Percentiles rank a stretch among this genome's conserved stretches.
Evolutionary conservation across 2,329 filamentous ascomycete genomes (phyloP).

Genomic region (Westerdykella sp.): DNA sequence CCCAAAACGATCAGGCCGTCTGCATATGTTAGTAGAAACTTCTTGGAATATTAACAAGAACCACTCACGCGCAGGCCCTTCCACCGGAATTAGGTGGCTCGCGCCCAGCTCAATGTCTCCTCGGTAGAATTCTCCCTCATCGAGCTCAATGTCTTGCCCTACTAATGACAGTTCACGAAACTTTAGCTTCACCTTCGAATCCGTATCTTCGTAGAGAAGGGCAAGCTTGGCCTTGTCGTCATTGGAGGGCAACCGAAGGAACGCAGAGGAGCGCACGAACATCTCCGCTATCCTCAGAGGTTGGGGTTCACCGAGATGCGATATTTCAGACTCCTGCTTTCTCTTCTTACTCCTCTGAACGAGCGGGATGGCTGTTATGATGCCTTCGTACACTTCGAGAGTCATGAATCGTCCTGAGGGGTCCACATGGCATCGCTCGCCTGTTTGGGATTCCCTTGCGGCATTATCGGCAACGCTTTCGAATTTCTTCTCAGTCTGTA

Average conservation of each 20-base stretch:
- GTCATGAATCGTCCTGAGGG: constrained; percentile 65
- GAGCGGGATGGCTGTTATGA: constrained; percentile 59
- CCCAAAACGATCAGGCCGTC: constrained; percentile 44
- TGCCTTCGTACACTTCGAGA: constrained; percentile 62
- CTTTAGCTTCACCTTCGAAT: constrained; percentile 50
- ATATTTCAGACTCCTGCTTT: constrained; percentile 44
- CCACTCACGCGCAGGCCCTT: constrained; percentile 46
- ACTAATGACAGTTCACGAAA: constrained; percentile 51
- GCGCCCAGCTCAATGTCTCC: constrained; percentile 55
- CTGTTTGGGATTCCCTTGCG: constrained; percentile 69
- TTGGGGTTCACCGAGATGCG: constrained; percentile 56
- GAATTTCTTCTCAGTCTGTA: constrained; percentile 54
- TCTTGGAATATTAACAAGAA: constrained; percentile 48
- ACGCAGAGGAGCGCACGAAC: constrained; percentile 59
- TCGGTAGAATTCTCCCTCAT: constrained; percentile 46
- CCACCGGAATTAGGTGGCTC: constrained; percentile 56
- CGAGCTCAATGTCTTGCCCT: constrained; percentile 49
- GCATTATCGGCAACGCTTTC: constrained; percentile 56
- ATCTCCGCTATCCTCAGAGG: constrained; percentile 60
- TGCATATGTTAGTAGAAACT: constrained; percentile 45
- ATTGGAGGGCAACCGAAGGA: constrained; percentile 51
- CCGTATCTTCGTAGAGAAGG: constrained; percentile 59
- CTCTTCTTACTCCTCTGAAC: constrained; percentile 49
- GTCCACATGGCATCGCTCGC: constrained; percentile 77
- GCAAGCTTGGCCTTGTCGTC: constrained; percentile 55